phyloP scores from a whole-genome alignment of 1,139 yeast genomes.

The Candida smagusa region DNA sequence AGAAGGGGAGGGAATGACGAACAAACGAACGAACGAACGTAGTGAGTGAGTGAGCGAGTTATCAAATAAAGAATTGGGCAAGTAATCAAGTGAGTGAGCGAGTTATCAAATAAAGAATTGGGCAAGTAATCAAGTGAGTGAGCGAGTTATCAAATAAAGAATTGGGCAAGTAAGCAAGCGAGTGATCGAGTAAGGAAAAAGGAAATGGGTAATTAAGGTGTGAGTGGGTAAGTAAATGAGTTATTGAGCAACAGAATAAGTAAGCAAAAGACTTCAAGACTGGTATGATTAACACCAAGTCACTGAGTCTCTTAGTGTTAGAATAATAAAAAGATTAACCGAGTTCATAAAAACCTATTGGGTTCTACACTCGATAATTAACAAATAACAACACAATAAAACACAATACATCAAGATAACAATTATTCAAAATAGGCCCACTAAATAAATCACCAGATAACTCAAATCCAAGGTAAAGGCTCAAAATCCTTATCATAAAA shows the following conservation, averaged over 20 bases:
- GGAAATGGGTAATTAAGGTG: no score
- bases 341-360: no score
- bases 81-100: not conserved
- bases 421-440: no score
- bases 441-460: no score
- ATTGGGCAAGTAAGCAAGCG: not conserved
- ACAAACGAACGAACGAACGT: not conserved
- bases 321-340: no score
- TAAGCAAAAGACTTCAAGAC: not conserved
- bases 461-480: no score
- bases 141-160: not conserved
- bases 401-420: no score
- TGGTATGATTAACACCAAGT: no score
- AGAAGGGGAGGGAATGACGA: slow-evolving; percentile 8
- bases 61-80: not conserved
- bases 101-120: not conserved
- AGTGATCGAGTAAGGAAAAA: not conserved
- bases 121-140: not conserved
- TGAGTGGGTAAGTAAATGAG: not conserved
- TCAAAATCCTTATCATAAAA: no score
- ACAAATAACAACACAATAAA: no score
- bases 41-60: not conserved
- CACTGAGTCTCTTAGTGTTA: no score
- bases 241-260: not conserved
- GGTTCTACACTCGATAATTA: no score